Evolutionary conservation across 148 eudicot species (phyloP).

Genomic region (Oxyria digyna): DNA sequence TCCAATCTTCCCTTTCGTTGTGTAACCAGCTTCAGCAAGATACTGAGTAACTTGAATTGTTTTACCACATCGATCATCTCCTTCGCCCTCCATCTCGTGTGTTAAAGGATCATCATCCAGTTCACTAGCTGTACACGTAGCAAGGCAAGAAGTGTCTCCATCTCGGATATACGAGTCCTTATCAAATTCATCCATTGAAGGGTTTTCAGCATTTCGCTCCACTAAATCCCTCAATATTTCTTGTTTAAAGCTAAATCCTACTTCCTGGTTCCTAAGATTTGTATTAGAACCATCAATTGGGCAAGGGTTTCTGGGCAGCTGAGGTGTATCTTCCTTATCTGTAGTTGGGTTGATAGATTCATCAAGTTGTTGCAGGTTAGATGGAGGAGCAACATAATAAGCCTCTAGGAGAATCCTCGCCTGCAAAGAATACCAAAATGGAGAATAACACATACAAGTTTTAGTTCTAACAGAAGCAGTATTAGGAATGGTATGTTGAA

Average conservation of each 20-base stretch:
- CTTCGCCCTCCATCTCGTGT: constrained; percentile 41
- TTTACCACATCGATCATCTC: constrained; percentile 33
- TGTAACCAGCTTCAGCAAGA: too few species aligned
- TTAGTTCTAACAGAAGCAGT: too few species aligned
- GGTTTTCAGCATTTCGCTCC: constrained; percentile 27
- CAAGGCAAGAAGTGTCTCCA: constrained; percentile 77
- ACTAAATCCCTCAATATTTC: constrained; percentile 24
- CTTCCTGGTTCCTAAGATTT: constrained; percentile 23
- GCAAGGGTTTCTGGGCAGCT: constrained; percentile 16
- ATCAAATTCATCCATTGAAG: constrained; percentile 37
- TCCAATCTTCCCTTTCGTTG: too few species aligned
- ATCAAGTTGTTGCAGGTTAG: constrained; percentile 22
- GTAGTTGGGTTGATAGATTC: constrained; percentile 21
- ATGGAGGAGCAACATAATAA: constrained; percentile 30
- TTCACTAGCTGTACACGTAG: constrained; percentile 69
- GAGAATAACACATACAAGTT: too few species aligned
- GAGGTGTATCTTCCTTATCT: constrained; percentile 12
- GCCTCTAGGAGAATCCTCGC: constrained; percentile 81
- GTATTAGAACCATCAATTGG: constrained; percentile 11
- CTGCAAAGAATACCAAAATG: constrained; percentile 21
- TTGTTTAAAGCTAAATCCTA: constrained; percentile 21
- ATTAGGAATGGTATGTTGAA: too few species aligned
- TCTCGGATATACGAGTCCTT: constrained; percentile 48
- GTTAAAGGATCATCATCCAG: constrained; percentile 46
- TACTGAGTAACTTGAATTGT: too few species aligned